Evolutionary conservation across 148 eudicot species (phyloP).

Genomic region (Chenopodium album): DNA sequence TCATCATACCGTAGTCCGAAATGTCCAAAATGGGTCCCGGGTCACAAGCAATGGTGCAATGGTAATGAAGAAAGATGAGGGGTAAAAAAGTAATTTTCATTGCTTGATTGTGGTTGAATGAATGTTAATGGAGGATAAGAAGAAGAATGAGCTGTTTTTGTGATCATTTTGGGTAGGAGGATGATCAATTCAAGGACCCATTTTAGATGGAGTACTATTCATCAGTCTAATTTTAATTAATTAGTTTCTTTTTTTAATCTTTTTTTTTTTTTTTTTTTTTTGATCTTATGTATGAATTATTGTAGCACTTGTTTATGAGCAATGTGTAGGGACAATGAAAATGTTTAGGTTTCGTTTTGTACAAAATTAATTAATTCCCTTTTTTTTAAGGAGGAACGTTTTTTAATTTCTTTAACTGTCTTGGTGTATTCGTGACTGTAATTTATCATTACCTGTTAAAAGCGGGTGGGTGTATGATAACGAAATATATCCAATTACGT

Average conservation of each 20-base stretch:
- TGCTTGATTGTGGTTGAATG: neutral
- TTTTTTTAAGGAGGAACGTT: conserved; percentile 27
- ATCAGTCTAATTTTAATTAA: conserved; percentile 6
- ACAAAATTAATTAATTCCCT: conserved; percentile 39
- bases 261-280: neutral
- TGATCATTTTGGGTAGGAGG: conserved; percentile 23
- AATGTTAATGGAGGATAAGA: conserved; percentile 15
- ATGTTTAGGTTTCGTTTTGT: conserved; percentile 37
- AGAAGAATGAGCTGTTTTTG: neutral
- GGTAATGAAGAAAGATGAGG: conserved; percentile 37
- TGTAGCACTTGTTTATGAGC: conserved; percentile 34
- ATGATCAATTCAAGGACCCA: neutral
- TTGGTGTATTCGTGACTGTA: neutral
- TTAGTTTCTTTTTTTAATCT: neutral
- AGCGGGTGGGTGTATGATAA: neutral
- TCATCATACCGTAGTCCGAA: conserved; percentile 67
- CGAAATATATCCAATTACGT: neutral
- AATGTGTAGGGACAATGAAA: conserved; percentile 31
- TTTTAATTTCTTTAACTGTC: neutral
- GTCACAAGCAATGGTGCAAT: conserved; percentile 79
- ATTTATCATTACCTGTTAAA: neutral
- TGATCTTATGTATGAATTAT: conserved; percentile 27
- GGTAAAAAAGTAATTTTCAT: neutral
- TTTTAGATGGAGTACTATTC: conserved; percentile 23
- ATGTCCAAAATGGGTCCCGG: conserved; percentile 86